phyloP scores from a whole-genome alignment of 2,329 filamentous ascomycete genomes.

The Purpureocillium lavendulum region DNA sequence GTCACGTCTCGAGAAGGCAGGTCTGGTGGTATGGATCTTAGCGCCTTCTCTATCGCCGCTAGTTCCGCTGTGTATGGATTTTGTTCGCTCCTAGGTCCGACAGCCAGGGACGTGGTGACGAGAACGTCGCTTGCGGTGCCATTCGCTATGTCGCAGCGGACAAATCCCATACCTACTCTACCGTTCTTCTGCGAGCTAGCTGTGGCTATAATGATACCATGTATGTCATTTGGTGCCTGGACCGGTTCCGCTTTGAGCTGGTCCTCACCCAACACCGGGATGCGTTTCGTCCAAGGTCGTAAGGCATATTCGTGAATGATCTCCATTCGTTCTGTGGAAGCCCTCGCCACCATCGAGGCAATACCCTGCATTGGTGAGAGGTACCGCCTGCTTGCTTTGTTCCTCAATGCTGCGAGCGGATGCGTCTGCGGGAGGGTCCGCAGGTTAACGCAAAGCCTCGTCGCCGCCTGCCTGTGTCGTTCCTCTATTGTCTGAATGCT shows the following conservation, averaged over 20 bases:
- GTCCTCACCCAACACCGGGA: not conserved
- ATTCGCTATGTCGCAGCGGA: not conserved
- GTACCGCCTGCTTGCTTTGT: not conserved
- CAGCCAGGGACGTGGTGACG: slow-evolving; percentile 7
- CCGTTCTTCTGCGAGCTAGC: slow-evolving; percentile 3
- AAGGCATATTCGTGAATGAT: slow-evolving; percentile 4
- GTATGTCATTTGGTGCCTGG: not conserved
- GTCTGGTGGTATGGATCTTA: slow-evolving; percentile 6
- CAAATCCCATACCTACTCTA: slow-evolving; percentile 5
- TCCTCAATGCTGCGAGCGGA: slow-evolving; percentile 3
- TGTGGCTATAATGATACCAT: slow-evolving; percentile 5
- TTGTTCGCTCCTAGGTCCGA: slow-evolving; percentile 8
- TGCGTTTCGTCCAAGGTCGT: slow-evolving; percentile 1
- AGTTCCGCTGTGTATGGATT: slow-evolving; percentile 10
- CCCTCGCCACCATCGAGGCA: not conserved
- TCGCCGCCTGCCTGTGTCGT: slow-evolving; percentile 1
- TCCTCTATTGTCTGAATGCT: not conserved
- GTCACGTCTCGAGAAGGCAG: slow-evolving; percentile 5
- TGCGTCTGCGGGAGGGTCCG: slow-evolving; percentile 2
- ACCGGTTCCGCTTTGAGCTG: not conserved
- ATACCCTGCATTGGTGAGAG: slow-evolving; percentile 4
- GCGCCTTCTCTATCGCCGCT: slow-evolving; percentile 6
- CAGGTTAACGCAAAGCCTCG: slow-evolving; percentile 1
- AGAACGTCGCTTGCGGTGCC: slow-evolving; percentile 1
- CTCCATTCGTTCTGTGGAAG: slow-evolving; percentile 2